Conservation (phyloP, 2,329 filamentous ascomycete genomes). For the Aureobasidium uvarum region DNA sequence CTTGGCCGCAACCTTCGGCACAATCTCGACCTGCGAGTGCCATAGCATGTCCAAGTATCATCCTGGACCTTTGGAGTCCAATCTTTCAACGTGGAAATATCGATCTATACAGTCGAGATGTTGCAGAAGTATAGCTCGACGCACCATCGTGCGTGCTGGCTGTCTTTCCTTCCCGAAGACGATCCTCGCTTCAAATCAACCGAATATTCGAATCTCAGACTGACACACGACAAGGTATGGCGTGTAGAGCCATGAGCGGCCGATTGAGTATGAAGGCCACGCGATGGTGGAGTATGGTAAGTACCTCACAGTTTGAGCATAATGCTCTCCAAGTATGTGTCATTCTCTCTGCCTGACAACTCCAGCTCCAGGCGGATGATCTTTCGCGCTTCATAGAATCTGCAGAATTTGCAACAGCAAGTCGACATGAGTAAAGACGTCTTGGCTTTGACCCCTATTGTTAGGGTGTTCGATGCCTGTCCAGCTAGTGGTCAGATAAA, state of each 20-base stretch:
- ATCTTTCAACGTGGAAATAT: not conserved
- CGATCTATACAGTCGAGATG: not conserved
- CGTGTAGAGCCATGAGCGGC: not conserved
- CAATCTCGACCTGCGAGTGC: not conserved
- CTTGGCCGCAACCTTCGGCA: not conserved
- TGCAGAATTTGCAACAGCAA: not conserved
- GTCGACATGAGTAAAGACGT: not conserved
- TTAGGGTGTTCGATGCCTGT: not conserved
- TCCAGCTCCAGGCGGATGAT: not conserved
- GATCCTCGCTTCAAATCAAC: slow-evolving; percentile 29
- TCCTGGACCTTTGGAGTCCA: not conserved
- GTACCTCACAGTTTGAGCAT: not conserved
- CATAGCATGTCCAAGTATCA: not conserved
- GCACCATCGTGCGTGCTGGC: not conserved
- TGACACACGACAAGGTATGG: not conserved
- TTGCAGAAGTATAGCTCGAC: not conserved
- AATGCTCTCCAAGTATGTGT: not conserved
- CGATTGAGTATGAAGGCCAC: not conserved
- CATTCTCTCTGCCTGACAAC: not conserved
- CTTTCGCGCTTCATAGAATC: not conserved
- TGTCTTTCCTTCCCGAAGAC: not conserved
- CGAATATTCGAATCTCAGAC: not conserved
- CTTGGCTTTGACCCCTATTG: not conserved
- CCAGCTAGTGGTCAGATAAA: not conserved
- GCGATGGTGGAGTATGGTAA: not conserved